Conservation (phyloP, 768 basidiomycete species). For the Cyclocybe aegerita region DNA sequence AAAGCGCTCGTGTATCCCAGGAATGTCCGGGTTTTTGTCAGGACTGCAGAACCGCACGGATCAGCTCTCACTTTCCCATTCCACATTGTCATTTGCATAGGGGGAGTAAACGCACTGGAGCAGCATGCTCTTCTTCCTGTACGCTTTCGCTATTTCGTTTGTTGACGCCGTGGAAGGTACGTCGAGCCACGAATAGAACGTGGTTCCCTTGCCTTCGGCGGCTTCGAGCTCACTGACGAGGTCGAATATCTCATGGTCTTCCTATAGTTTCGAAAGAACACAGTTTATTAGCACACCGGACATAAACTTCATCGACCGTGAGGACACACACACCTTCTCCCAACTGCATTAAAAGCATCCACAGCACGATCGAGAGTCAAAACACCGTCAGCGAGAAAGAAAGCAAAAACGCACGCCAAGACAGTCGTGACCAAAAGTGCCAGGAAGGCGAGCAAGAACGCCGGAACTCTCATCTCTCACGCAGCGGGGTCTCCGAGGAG, state of each 20-base stretch:
- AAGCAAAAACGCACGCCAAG: slow-evolving; percentile 52
- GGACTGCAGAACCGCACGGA: slow-evolving; percentile 54
- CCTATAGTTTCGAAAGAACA: slow-evolving; percentile 39
- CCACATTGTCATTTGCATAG: not conserved
- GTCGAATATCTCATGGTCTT: slow-evolving; percentile 97
- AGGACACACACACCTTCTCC: slow-evolving; percentile 56
- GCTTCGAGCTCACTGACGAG: slow-evolving; percentile 78
- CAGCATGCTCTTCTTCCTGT: slow-evolving; percentile 85
- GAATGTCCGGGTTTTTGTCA: slow-evolving; percentile 90
- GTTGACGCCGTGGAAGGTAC: slow-evolving; percentile 73
- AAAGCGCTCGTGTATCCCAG: slow-evolving; percentile 84
- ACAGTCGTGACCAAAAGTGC: slow-evolving; percentile 52
- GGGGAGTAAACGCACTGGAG: slow-evolving; percentile 69
- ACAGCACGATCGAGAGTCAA: not conserved
- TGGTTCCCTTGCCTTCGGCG: slow-evolving; percentile 91
- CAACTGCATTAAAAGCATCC: slow-evolving; percentile 43
- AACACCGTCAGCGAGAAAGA: not conserved
- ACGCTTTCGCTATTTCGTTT: slow-evolving; percentile 83
- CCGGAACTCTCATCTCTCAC: slow-evolving; percentile 46
- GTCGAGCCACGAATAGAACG: slow-evolving; percentile 93
- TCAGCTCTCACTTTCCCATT: not conserved
- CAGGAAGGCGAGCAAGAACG: slow-evolving; percentile 45
- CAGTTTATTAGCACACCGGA: not conserved
- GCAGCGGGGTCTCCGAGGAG: too few relatives aligned
- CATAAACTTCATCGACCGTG: not conserved